phyloP scores from a whole-genome alignment of 2,329 filamentous ascomycete genomes.

The Aspergillus intermedius region DNA sequence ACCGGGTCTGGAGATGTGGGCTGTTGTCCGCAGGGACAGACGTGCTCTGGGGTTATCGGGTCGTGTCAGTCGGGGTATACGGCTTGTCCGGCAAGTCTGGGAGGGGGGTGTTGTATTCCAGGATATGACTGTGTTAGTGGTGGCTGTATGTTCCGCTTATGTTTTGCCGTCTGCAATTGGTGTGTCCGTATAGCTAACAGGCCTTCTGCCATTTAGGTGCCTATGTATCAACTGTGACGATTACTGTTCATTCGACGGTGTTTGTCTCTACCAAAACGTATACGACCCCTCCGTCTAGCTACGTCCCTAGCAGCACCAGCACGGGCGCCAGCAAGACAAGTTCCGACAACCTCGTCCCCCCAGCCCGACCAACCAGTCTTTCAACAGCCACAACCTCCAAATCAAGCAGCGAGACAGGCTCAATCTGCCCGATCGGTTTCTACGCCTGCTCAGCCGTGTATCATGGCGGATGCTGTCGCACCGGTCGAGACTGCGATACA shows the following conservation, averaged over 20 bases:
- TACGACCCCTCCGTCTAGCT: constrained; percentile 21
- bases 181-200: too few relatives aligned
- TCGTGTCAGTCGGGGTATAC: constrained; percentile 49
- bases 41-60: constrained; percentile 47
- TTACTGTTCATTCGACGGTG: constrained; percentile 28
- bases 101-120: constrained; percentile 58
- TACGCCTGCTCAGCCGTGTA: constrained; percentile 83
- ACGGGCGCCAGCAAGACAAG: constrained; percentile 11
- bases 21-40: constrained; percentile 52
- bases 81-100: constrained; percentile 48
- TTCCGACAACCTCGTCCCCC: constrained; percentile 26
- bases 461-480: constrained; percentile 78
- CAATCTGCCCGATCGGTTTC: constrained; percentile 75
- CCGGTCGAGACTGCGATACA: constrained; percentile 74
- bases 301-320: constrained; percentile 27
- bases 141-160: constrained; percentile 41
- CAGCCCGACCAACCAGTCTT: constrained; percentile 33
- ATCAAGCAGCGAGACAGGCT: constrained; percentile 27
- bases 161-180: too few relatives aligned
- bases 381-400: constrained; percentile 31
- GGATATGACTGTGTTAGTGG: constrained; percentile 52
- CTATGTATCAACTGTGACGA: constrained; percentile 28
- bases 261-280: constrained; percentile 26
- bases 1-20: constrained; percentile 52
- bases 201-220: constrained; percentile 18